Evolutionary conservation across 768 basidiomycete species (phyloP).

Genomic region (Boletus fagicola): DNA sequence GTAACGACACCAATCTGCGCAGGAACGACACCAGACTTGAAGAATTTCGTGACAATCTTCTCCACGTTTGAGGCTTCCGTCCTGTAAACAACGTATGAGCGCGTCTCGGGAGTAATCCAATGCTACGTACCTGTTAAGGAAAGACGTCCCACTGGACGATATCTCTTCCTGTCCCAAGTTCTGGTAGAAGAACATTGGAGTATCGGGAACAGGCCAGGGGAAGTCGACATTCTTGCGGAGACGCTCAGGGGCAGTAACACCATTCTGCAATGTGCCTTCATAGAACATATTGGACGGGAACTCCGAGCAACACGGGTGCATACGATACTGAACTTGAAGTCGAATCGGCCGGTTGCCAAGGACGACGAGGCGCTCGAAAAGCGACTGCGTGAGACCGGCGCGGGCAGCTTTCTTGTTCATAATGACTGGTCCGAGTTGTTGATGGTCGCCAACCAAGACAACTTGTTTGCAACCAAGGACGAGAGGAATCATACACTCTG

Average conservation of each 20-base stretch:
- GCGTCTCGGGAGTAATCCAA: not conserved
- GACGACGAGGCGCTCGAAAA: conserved; percentile 95
- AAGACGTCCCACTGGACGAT: conserved; percentile 96
- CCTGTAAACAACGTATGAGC: conserved; percentile 40
- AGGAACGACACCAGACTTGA: conserved; percentile 97
- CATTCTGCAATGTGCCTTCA: conserved; percentile 97
- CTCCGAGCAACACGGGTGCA: conserved; percentile 99
- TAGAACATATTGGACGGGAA: conserved; percentile 99
- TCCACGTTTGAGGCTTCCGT: conserved; percentile 99
- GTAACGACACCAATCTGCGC: conserved; percentile 97
- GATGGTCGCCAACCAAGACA: conserved; percentile 96
- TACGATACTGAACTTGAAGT: conserved; percentile 98
- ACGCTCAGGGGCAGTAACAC: conserved; percentile 97
- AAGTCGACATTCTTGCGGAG: conserved; percentile 98
- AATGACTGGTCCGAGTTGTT: conserved; percentile 96
- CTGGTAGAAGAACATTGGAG: conserved; percentile 99
- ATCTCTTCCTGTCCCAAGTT: conserved; percentile 99
- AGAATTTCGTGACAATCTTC: conserved; percentile 99
- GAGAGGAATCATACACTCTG: conserved; percentile 99
- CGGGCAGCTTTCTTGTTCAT: conserved; percentile 99
- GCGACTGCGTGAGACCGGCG: conserved; percentile 96
- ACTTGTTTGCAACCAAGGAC: conserved; percentile 98
- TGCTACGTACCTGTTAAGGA: conserved; percentile 75
- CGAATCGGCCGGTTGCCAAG: conserved; percentile 96
- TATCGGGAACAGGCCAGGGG: conserved; percentile 96